Conservation (phyloP, 306 rosid species). For the Prunus fruticosa region DNA sequence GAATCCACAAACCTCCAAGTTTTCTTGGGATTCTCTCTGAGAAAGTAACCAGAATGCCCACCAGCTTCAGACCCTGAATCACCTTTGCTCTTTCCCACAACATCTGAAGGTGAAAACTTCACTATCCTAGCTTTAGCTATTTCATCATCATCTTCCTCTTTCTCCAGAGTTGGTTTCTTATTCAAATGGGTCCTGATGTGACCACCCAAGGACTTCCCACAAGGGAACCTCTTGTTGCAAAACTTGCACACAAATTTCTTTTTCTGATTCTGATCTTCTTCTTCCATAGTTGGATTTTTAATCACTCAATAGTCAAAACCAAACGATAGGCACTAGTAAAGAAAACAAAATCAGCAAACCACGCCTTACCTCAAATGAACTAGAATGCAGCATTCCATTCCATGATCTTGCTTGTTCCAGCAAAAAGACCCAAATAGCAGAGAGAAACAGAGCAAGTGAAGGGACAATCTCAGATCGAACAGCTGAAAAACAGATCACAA, state of each 20-base stretch:
- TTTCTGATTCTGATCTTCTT: conserved; percentile 45
- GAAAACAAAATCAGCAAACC: conserved; percentile 20
- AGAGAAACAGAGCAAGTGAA: conserved; percentile 8
- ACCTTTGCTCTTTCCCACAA: conserved; percentile 44
- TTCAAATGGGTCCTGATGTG: conserved; percentile 75
- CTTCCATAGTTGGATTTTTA: conserved; percentile 28
- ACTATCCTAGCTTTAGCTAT: conserved; percentile 14
- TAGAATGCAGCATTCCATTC: conserved; percentile 41
- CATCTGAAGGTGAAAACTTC: conserved; percentile 35
- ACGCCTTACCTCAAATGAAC: conserved; percentile 39
- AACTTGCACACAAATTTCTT: conserved; percentile 69
- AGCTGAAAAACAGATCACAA: conserved; percentile 46
- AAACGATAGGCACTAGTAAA: conserved; percentile 8
- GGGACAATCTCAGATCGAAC: conserved; percentile 44
- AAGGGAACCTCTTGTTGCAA: conserved; percentile 56
- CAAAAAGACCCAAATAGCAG: conserved; percentile 9
- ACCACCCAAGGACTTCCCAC: conserved; percentile 81
- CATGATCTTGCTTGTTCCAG: conserved; percentile 20
- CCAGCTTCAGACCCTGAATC: conserved; percentile 48
- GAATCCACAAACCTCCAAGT: conserved; percentile 61
- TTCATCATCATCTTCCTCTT: conserved; percentile 26
- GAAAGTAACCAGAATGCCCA: conserved; percentile 47
- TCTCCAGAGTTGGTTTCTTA: conserved; percentile 29
- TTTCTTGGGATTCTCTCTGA: conserved; percentile 81
- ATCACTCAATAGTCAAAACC: conserved; percentile 23